Base-by-base conservation (phyloP, 2,329 filamentous ascomycete genomes). In the Aspergillus novofumigatus region DNA sequence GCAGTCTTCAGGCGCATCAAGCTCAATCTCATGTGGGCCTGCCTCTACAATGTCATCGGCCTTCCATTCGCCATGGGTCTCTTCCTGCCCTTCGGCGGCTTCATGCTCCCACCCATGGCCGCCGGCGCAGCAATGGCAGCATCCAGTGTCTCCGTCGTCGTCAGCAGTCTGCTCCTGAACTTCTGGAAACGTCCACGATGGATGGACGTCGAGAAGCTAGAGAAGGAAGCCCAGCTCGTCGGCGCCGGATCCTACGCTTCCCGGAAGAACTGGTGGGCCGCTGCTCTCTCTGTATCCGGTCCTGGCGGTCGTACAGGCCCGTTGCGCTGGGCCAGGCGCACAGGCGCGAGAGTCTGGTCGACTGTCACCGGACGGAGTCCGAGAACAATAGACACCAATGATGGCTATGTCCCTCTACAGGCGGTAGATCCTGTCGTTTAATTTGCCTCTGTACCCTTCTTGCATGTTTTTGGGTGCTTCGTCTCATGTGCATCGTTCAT, bases 21-120 rank as follows among this genome's bases (percentile, higher is more conserved):
- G 79, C 76, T 96, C 65, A 99, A 99, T 74, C 82, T 99, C 2
- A 80, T 87, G 2, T 97, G 94, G 90, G 92, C 92, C 0, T 97
- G 92, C 72, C 78, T 91, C 61, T 99, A 99, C 82, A 99, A 99
- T 73, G 61, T 91, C 51, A 78, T 97, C 59, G 94, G 94, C 1
- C 81, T 99, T 14, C 94, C 94, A 2, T 95, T 99, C 67, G 94
- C 94, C 44, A 97, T 97, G 94, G 94, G 94, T 25, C 78, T 97
- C 66, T 95, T 97, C 79, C 80, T 99, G 4, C 93, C 94, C 0
- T 86, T 96, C 63, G 94, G 93, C 32, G 84, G 90, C 59, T 87
- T 92, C 67, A 77, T 78, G 69, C 80, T 97, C 62, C 94, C 96
- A 65, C 92, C 94, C 25, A 93, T 97, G 87, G 92, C 92, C 51